A percentile compares a stretch with the other conserved stretches of the same genome.
These are phyloP conservation scores for Alternaria sp. DNA, from an alignment of 2,329 filamentous ascomycete species.

Conservation along the genomic window DNA sequence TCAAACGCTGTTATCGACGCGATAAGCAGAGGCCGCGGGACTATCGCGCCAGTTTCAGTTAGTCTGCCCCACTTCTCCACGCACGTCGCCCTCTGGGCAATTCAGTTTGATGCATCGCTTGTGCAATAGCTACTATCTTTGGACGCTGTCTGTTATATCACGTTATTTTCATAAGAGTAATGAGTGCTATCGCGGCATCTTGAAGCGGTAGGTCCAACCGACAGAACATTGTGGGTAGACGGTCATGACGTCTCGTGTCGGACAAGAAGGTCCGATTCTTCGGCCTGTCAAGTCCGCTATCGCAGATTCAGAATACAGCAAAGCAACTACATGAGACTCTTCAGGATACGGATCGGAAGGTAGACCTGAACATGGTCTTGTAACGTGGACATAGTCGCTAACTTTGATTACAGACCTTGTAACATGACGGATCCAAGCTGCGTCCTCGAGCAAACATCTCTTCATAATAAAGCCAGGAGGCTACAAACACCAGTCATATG, in stretches of 20 bases:
- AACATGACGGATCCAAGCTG: not conserved
- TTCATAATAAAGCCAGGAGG: not conserved
- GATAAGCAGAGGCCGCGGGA: constrained; percentile 22
- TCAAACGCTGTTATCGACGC: constrained; percentile 17
- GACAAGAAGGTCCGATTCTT: constrained; percentile 9
- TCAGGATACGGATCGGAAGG: not conserved
- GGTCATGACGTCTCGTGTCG: not conserved
- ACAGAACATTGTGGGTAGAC: not conserved
- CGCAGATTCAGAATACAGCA: not conserved
- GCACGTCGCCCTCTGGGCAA: constrained; percentile 7
- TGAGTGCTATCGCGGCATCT: not conserved
- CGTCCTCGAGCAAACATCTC: not conserved
- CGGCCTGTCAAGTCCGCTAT: constrained; percentile 2
- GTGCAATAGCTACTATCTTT: constrained; percentile 12
- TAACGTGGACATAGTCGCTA: not conserved
- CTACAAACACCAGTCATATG: no score
- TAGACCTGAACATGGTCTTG: not conserved
- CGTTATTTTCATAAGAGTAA: not conserved
- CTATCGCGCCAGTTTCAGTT: constrained; percentile 14
- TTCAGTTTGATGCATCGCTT: constrained; percentile 17
- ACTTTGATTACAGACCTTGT: not conserved
- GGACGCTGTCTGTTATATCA: not conserved
- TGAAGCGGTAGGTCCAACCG: constrained; percentile 8
- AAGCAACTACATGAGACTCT: not conserved
- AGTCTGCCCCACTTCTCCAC: constrained; percentile 21